A percentile compares a stretch with the other conserved stretches of the same genome.
phyloP scores from a whole-genome alignment of 495 filamentous ascomycete species.

The Neurospora intermedia region DNA sequence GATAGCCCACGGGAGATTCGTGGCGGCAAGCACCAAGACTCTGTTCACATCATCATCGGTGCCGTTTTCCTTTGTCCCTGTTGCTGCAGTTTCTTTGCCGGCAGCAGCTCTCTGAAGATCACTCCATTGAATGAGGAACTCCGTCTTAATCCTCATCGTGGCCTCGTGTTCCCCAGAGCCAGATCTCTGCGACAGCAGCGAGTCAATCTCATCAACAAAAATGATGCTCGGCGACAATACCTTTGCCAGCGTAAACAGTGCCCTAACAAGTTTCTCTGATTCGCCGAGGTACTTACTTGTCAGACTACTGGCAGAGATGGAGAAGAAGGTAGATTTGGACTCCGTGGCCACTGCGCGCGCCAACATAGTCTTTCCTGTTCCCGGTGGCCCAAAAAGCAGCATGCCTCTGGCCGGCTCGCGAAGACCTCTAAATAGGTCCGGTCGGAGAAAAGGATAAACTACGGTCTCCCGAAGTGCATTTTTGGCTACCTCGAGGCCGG shows the following conservation, averaged over 20 bases:
- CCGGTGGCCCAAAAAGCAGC: constrained; percentile 92
- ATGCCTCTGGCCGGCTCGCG: constrained; percentile 91
- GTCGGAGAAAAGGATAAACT: constrained; percentile 93
- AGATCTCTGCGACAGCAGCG: constrained; percentile 72
- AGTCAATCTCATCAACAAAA: constrained; percentile 98
- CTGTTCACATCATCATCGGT: constrained; percentile 67
- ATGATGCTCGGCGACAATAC: constrained; percentile 90
- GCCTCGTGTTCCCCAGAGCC: constrained; percentile 86
- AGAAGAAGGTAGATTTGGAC: constrained; percentile 92
- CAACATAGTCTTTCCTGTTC: constrained; percentile 97
- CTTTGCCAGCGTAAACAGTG: constrained; percentile 84
- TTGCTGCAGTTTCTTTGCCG: constrained; percentile 59
- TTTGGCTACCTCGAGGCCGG: constrained; percentile 84
- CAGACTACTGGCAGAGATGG: constrained; percentile 84
- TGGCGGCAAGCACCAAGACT: constrained; percentile 89
- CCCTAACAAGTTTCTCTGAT: constrained; percentile 90
- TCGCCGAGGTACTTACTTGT: constrained; percentile 96
- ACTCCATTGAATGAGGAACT: constrained; percentile 96
- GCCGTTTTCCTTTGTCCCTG: constrained; percentile 45
- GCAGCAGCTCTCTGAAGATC: constrained; percentile 88
- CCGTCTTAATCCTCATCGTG: constrained; percentile 88
- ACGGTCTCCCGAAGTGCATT: constrained; percentile 90
- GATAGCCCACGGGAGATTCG: constrained; percentile 96
- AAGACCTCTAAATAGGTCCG: constrained; percentile 90
- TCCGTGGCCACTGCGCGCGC: constrained; percentile 93